Evolutionary conservation across 805 yeast species (phyloP).

Genomic region (Spathaspora sp.): DNA sequence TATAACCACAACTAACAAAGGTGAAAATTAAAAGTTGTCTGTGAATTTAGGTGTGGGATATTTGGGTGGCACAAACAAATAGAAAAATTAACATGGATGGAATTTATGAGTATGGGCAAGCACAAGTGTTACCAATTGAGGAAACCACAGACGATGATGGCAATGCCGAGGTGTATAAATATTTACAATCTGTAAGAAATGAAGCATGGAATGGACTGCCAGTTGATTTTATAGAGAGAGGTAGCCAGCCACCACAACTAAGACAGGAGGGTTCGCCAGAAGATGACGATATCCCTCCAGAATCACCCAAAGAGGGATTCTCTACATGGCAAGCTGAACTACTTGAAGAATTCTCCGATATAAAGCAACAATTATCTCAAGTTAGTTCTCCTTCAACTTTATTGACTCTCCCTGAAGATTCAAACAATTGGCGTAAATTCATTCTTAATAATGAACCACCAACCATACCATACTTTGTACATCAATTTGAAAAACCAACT

Average conservation of each 20-base stretch:
- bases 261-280: not conserved
- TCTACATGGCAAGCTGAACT: constrained; percentile 8
- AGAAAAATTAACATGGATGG: not conserved
- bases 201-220: constrained; percentile 26
- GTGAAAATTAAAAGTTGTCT: no score
- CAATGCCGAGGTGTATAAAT: not conserved
- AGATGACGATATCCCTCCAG: not conserved
- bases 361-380: not conserved
- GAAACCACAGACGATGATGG: not conserved
- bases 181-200: constrained; percentile 21
- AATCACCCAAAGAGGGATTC: not conserved
- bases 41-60: not conserved
- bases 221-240: constrained; percentile 11
- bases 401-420: not conserved
- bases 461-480: constrained; percentile 15
- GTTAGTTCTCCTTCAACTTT: not conserved
- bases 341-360: constrained; percentile 1
- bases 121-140: constrained; percentile 1
- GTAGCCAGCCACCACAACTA: not conserved
- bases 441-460: constrained; percentile 29
- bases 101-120: not conserved
- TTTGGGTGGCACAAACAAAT: not conserved
- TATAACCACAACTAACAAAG: not conserved
- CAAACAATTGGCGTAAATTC: constrained; percentile 24
- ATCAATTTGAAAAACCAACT: constrained; percentile 25